Percentiles rank a stretch among this genome's conserved stretches.
These are phyloP conservation scores for Benincasa hispida DNA, from an alignment of 306 rosid genomes.

Conservation along the genomic window DNA sequence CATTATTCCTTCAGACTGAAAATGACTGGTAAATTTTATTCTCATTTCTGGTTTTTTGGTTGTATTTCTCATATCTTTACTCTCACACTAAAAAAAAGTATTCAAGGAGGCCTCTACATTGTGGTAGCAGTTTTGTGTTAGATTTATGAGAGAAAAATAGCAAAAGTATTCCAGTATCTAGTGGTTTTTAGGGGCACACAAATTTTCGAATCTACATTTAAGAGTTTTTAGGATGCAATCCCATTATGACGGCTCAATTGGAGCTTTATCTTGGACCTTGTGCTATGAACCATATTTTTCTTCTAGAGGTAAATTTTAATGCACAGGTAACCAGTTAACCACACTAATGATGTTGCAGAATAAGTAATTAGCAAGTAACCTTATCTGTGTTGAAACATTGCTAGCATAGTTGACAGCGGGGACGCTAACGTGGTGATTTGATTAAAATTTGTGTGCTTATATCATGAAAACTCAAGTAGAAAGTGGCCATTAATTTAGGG, in stretches of 20 bases:
- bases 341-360: background rate
- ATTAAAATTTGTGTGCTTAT: background rate
- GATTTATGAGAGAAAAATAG: too few relatives aligned
- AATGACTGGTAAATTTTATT: background rate
- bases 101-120: too few relatives aligned
- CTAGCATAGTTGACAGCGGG: background rate
- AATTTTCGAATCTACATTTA: too few relatives aligned
- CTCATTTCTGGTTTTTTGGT: background rate
- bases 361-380: background rate
- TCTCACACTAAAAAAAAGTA: background rate
- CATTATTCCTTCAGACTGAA: background rate
- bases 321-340: background rate
- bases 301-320: background rate
- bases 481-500: background rate
- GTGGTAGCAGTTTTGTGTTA: background rate
- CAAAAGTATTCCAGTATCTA: background rate
- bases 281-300: background rate
- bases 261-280: background rate
- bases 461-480: background rate
- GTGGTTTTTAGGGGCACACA: background rate
- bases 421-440: background rate
- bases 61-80: background rate
- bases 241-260: background rate
- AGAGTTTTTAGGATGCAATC: too few relatives aligned
- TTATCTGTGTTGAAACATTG: background rate